Percentiles rank a stretch among this genome's conserved stretches.
Evolutionary conservation across 345 rosid genomes (phyloP).

Genomic region (Diplotaxis tenuifolia): DNA sequence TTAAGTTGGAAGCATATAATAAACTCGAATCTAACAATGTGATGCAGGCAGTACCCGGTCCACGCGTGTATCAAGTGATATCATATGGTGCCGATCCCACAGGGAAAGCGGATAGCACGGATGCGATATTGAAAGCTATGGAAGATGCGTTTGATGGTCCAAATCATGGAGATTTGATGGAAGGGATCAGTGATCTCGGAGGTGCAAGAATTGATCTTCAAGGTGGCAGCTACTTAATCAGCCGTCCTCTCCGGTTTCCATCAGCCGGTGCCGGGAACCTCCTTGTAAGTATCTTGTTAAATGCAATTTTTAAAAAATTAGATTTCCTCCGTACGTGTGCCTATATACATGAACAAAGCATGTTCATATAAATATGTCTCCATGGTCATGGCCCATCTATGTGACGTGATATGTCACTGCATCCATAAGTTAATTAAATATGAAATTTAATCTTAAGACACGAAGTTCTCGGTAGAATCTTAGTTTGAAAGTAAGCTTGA

Average conservation of each 20-base stretch:
- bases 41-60: conserved; percentile 33
- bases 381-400: conserved; percentile 2
- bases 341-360: neutral
- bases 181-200: conserved; percentile 69
- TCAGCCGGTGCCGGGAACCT: conserved; percentile 70
- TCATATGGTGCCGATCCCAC: conserved; percentile 87
- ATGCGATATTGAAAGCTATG: conserved; percentile 58
- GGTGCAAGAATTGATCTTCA: conserved; percentile 71
- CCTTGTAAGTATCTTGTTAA: conserved; percentile 40
- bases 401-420: conserved; percentile 16
- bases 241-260: conserved; percentile 64
- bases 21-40: no score
- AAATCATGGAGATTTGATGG: conserved; percentile 47
- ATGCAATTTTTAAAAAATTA: neutral
- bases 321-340: neutral
- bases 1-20: no score
- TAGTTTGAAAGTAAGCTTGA: conserved; percentile 31
- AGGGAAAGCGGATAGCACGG: conserved; percentile 72
- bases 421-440: neutral
- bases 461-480: neutral
- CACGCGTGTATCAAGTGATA: neutral
- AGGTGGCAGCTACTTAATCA: conserved; percentile 76
- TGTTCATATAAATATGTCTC: neutral
- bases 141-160: conserved; percentile 57
- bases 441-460: no score